These are phyloP conservation scores for Solidago caesia DNA, from an alignment of 129 eudicot genomes.

Conservation along the genomic window DNA sequence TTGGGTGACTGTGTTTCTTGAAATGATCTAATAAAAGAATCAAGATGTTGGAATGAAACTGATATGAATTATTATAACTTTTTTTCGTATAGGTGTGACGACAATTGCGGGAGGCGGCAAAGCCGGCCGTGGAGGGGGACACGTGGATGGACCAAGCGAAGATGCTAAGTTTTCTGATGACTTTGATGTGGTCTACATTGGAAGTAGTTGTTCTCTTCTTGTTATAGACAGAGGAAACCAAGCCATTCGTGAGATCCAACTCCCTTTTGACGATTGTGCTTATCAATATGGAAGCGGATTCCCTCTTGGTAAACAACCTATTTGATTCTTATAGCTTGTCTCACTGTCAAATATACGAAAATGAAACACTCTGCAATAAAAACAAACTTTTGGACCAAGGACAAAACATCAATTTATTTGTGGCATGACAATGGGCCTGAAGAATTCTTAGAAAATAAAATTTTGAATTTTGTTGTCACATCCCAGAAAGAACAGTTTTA, in stretches of 20 bases:
- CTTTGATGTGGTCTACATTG: slow-evolving; percentile 88
- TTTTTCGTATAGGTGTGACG: slow-evolving; percentile 62
- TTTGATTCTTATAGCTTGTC: background rate
- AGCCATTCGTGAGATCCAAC: slow-evolving; percentile 95
- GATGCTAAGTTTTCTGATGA: slow-evolving; percentile 94
- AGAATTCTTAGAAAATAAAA: too few relatives aligned
- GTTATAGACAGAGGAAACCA: slow-evolving; percentile 95
- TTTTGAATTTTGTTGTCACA: background rate
- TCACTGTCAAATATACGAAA: background rate
- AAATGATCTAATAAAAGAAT: background rate
- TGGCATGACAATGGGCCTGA: too few relatives aligned
- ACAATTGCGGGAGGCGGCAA: slow-evolving; percentile 96
- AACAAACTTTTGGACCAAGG: background rate
- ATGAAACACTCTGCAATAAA: slow-evolving; percentile 1
- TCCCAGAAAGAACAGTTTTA: too few relatives aligned
- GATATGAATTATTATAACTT: background rate
- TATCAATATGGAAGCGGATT: slow-evolving; percentile 88
- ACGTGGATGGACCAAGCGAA: slow-evolving; percentile 96
- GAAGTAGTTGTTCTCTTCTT: slow-evolving; percentile 97
- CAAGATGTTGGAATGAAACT: background rate
- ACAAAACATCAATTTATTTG: too few relatives aligned
- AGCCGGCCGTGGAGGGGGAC: slow-evolving; percentile 76
- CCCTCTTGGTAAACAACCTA: slow-evolving; percentile 61
- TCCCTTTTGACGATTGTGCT: slow-evolving; percentile 91
- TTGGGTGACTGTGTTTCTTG: background rate